Conservation (phyloP, 2,329 filamentous ascomycete species). For the Alternaria consortialis region DNA sequence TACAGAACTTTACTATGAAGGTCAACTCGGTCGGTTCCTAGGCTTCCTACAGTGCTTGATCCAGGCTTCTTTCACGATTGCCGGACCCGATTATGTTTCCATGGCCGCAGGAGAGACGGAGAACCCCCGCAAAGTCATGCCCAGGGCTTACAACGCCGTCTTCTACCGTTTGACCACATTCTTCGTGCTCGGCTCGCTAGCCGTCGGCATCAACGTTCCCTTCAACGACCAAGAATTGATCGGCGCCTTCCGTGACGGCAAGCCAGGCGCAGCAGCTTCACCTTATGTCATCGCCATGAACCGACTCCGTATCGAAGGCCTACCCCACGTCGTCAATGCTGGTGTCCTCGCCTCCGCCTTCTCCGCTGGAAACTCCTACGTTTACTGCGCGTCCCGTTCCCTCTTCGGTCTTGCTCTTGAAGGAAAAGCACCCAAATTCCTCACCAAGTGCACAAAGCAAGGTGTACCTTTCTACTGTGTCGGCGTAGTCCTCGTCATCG, state of each 20-base stretch:
- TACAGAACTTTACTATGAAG: conserved; percentile 69
- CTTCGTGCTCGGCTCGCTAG: conserved; percentile 78
- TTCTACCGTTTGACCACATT: conserved; percentile 81
- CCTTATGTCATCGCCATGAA: conserved; percentile 70
- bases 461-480: conserved; percentile 81
- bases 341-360: conserved; percentile 64
- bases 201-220: conserved; percentile 73
- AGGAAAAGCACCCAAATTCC: conserved; percentile 62
- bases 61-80: conserved; percentile 60
- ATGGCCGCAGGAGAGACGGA: conserved; percentile 60
- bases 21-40: conserved; percentile 73
- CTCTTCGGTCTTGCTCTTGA: conserved; percentile 64
- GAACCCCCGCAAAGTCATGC: conserved; percentile 63
- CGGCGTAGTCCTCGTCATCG: conserved; percentile 69
- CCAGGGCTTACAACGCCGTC: conserved; percentile 78
- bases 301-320: conserved; percentile 62
- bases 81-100: conserved; percentile 59
- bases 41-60: conserved; percentile 81
- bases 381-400: conserved; percentile 64
- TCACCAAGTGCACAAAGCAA: conserved; percentile 66
- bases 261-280: conserved; percentile 72
- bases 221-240: conserved; percentile 71
- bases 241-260: conserved; percentile 66
- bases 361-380: conserved; percentile 65
- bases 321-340: conserved; percentile 70